These are phyloP conservation scores for Neurospora crassa DNA, from an alignment of 2,329 filamentous ascomycete genomes.

Conservation along the genomic window DNA sequence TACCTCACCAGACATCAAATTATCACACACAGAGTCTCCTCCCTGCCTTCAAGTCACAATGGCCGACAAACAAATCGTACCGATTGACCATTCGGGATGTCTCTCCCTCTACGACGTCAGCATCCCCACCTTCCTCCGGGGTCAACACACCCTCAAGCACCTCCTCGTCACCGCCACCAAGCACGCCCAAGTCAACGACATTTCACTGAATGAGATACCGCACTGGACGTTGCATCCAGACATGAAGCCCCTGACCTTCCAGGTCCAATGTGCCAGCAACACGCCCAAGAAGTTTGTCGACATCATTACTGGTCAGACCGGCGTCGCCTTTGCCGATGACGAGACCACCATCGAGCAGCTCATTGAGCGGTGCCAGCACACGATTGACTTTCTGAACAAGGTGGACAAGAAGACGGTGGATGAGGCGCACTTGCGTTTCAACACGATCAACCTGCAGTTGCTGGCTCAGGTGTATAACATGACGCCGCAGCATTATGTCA, in stretches of 20 bases:
- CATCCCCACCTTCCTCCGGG: slow-evolving; percentile 3
- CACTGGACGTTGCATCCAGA: slow-evolving; percentile 15
- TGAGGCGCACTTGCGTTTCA: slow-evolving; percentile 7
- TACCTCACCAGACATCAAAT: neutral
- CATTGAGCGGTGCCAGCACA: slow-evolving; percentile 20
- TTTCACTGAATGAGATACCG: neutral
- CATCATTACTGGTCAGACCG: slow-evolving; percentile 18
- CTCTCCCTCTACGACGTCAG: neutral
- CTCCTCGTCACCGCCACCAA: neutral
- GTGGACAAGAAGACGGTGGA: slow-evolving; percentile 20
- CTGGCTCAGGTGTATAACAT: slow-evolving; percentile 15
- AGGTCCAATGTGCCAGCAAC: slow-evolving; percentile 24
- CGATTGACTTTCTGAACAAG: slow-evolving; percentile 21
- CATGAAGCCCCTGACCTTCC: slow-evolving; percentile 28
- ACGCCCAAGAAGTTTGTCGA: slow-evolving; percentile 21
- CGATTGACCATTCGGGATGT: neutral
- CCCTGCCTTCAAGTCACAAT: neutral
- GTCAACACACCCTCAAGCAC: neutral
- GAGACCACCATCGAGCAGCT: slow-evolving; percentile 26
- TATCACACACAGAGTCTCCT: neutral
- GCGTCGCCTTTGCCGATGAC: slow-evolving; percentile 19
- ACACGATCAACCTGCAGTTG: neutral
- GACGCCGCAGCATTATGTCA: slow-evolving; percentile 28
- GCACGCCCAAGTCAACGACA: neutral
- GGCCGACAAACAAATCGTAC: neutral